Base-by-base conservation (phyloP, 2,329 filamentous ascomycete genomes). In the Tolypocladium capitatum region DNA sequence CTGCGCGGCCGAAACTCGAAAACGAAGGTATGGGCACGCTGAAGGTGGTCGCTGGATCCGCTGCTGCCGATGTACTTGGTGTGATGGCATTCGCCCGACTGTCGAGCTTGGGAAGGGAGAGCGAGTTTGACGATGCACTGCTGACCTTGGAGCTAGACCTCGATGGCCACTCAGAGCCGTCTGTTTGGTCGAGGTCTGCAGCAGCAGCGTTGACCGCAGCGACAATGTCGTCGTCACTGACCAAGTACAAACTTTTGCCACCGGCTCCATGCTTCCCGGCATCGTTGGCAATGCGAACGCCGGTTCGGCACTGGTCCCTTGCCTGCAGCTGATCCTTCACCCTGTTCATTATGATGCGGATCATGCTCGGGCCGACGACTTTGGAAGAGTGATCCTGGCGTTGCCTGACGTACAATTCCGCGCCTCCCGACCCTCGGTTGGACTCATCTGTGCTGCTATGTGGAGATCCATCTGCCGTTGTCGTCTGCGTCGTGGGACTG, bases 11-110 rank as follows among this genome's bases (percentile, higher is more conserved):
- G 8, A 57, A 47, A 13, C 50, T 55, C 7, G 63, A 50, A 31
- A 64, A 65, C 2, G 60, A 57, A 11, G 63, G 59, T 33, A 51
- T 55, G 6, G 64, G 63, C 24, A 60, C 21, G 48, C 54, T 65
- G 38, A 67, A 58, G 1, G 63, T 68, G 1, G 60, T 66, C 5
- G 60, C 60, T 41, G 64, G 60, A 38, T 64, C 62, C 16, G 57
- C 57, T 10, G 48, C 42, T 7, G 51, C 53, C 5, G 54, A 53
- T 18, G 52, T 51, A 9, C 54, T 55, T 5, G 57, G 54, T 14
- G 55, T 49, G 31, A 65, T 63, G 1, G 54, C 48, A 11, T 56
- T 56, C 14, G 41, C 48, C 10, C 32, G 46, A 18, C 52, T 55
- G 8, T 60, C 52, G 4, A 60, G 46, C 8, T 49, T 56, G 31